phyloP scores from a whole-genome alignment of 305 asterid genomes.

The Fraxinus angustifolia region DNA sequence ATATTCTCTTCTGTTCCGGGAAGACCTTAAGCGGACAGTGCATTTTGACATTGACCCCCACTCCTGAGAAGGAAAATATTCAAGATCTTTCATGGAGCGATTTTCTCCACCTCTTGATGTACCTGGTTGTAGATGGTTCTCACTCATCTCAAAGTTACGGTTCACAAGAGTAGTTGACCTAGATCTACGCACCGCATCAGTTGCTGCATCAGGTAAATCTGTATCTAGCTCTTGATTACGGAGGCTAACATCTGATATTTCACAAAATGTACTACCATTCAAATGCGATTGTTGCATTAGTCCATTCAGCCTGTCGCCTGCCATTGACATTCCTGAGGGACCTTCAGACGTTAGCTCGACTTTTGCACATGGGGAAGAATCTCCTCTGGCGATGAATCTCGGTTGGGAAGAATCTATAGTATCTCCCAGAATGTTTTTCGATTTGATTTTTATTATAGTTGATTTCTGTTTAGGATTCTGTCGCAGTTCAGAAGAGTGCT shows the following conservation, averaged over 20 bases:
- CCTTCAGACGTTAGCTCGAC: slow-evolving; percentile 38
- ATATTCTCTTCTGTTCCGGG: slow-evolving; percentile 46
- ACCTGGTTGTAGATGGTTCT: slow-evolving; percentile 40
- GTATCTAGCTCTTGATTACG: slow-evolving; percentile 35
- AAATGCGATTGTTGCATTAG: slow-evolving; percentile 26
- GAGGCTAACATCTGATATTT: slow-evolving; percentile 35
- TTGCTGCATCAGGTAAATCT: slow-evolving; percentile 59
- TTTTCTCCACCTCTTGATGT: slow-evolving; percentile 51
- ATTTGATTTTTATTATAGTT: slow-evolving; percentile 53
- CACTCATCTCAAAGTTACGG: slow-evolving; percentile 32
- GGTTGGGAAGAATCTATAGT: slow-evolving; percentile 25
- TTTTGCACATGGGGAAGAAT: slow-evolving; percentile 26
- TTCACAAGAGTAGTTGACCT: slow-evolving; percentile 43
- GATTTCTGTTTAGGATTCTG: slow-evolving; percentile 45
- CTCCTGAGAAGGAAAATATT: slow-evolving; percentile 38
- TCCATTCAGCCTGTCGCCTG: slow-evolving; percentile 28
- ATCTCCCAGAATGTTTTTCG: slow-evolving; percentile 39
- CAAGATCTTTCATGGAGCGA: slow-evolving; percentile 41
- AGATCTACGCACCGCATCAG: slow-evolving; percentile 71
- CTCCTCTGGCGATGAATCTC: slow-evolving; percentile 19
- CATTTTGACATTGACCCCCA: slow-evolving; percentile 31
- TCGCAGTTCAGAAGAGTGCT: slow-evolving; percentile 29
- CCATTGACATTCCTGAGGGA: slow-evolving; percentile 22
- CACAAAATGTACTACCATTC: slow-evolving; percentile 37
- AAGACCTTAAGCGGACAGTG: slow-evolving; percentile 41